Evolutionary conservation across 495 filamentous ascomycete genomes (phyloP).

Genomic region (Ramalina intermedia): DNA sequence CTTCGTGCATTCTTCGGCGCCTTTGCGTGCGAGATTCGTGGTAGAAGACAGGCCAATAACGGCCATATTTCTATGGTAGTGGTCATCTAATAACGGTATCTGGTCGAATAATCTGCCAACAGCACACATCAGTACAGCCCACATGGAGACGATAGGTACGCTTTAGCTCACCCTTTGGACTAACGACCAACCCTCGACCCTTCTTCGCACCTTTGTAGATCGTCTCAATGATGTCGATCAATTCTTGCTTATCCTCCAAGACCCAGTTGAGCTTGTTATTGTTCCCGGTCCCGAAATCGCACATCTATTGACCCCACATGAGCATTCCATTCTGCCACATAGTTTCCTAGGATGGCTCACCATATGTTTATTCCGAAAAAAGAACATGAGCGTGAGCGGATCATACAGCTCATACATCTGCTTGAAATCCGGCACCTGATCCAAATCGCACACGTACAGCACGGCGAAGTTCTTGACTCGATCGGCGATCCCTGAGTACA

Average conservation of each 20-base stretch:
- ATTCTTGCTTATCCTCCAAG: slow-evolving; percentile 92
- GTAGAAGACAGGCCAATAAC: too few relatives aligned
- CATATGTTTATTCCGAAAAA: slow-evolving; percentile 98
- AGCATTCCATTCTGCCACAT: too few relatives aligned
- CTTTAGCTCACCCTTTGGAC: slow-evolving; percentile 54
- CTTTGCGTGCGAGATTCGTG: not conserved
- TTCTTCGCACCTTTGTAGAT: slow-evolving; percentile 97
- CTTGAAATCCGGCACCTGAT: slow-evolving; percentile 94
- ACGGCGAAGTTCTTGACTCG: slow-evolving; percentile 82
- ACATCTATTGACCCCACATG: slow-evolving; percentile 3
- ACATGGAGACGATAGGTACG: not conserved
- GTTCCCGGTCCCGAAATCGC: slow-evolving; percentile 94
- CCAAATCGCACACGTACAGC: slow-evolving; percentile 93
- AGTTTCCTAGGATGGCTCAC: not conserved
- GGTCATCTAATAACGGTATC: slow-evolving; percentile 53
- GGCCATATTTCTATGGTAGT: not conserved
- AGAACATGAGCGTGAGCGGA: slow-evolving; percentile 68
- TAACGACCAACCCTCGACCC: slow-evolving; percentile 87
- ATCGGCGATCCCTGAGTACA: slow-evolving; percentile 46
- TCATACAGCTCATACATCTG: slow-evolving; percentile 73
- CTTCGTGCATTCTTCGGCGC: not conserved
- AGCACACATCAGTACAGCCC: slow-evolving; percentile 9
- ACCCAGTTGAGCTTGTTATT: slow-evolving; percentile 99
- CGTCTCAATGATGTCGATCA: slow-evolving; percentile 97
- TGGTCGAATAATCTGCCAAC: slow-evolving; percentile 57